These are phyloP conservation scores for Cinnamomum micranthum DNA, from an alignment of 164 flowering plant genomes.

Conservation along the genomic window DNA sequence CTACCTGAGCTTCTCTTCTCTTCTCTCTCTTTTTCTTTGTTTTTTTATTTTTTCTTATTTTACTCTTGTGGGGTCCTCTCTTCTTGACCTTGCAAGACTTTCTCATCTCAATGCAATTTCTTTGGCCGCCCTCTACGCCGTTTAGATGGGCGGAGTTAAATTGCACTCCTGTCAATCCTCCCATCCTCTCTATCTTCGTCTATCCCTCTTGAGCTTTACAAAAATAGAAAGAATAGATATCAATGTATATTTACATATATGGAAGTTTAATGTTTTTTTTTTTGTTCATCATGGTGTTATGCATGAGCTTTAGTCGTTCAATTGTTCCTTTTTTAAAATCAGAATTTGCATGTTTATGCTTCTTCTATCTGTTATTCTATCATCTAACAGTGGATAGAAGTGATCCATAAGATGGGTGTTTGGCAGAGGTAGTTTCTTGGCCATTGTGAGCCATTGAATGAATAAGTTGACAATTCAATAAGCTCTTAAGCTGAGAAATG, in stretches of 20 bases:
- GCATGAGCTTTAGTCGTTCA: too few species aligned
- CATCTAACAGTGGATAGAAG: too few species aligned
- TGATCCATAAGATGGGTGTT: too few species aligned
- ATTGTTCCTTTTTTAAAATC: too few species aligned
- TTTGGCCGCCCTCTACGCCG: constrained; percentile 4
- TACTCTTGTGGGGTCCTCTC: background rate
- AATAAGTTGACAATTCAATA: too few species aligned
- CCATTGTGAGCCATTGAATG: too few species aligned
- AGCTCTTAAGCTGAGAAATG: too few species aligned
- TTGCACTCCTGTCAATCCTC: constrained; percentile 11
- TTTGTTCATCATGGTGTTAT: too few species aligned
- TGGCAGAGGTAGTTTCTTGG: too few species aligned
- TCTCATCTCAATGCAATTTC: background rate
- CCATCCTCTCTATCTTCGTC: constrained; percentile 6
- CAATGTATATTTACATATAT: background rate
- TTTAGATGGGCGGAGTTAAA: background rate
- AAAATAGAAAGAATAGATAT: background rate
- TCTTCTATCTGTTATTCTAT: too few species aligned
- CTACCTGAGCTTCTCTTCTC: constrained; percentile 21
- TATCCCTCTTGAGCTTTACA: constrained; percentile 49
- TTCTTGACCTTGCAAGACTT: constrained; percentile 73
- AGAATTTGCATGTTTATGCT: too few species aligned
- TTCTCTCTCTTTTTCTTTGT: background rate
- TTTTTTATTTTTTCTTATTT: constrained; percentile 6
- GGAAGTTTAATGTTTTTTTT: background rate